Conservation (phyloP, 1,284 basidiomycete species). For the Gomphus sp. region DNA sequence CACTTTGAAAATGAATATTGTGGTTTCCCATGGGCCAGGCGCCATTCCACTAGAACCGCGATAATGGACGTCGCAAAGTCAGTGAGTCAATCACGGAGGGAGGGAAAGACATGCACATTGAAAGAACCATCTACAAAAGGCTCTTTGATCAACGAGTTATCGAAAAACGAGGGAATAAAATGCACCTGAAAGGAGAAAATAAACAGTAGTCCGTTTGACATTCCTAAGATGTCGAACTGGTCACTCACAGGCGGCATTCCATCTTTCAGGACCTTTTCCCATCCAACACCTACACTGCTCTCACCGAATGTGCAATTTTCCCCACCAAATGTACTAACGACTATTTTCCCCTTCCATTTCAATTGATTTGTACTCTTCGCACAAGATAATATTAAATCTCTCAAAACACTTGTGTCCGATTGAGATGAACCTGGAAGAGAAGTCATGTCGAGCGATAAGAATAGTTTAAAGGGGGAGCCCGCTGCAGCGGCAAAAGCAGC, state of each 20-base stretch:
- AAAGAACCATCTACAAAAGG: constrained; percentile 50
- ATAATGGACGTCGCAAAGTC: constrained; percentile 25
- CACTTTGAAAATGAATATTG: constrained; percentile 22
- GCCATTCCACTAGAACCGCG: constrained; percentile 28
- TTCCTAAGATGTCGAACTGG: not conserved
- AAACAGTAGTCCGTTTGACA: not conserved
- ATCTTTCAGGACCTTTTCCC: constrained; percentile 27
- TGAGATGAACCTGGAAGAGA: constrained; percentile 22
- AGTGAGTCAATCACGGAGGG: constrained; percentile 22
- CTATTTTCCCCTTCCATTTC: constrained; percentile 43
- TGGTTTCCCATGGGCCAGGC: constrained; percentile 27
- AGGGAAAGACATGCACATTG: constrained; percentile 33
- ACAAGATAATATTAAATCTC: constrained; percentile 49
- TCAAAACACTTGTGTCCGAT: constrained; percentile 37
- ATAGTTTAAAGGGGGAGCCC: constrained; percentile 33
- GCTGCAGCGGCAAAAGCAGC: constrained; percentile 53
- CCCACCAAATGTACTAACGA: constrained; percentile 77
- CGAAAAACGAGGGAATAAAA: constrained; percentile 62
- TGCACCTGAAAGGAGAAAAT: constrained; percentile 12
- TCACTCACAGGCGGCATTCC: not conserved
- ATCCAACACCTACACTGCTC: constrained; percentile 38
- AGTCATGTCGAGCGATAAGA: constrained; percentile 44
- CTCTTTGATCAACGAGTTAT: constrained; percentile 37
- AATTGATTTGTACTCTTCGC: constrained; percentile 58
- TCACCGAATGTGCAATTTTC: constrained; percentile 66